Percentiles rank a stretch among this genome's conserved stretches.
phyloP scores from a whole-genome alignment of 2,329 filamentous ascomycete genomes.

The Colletotrichum costaricense region DNA sequence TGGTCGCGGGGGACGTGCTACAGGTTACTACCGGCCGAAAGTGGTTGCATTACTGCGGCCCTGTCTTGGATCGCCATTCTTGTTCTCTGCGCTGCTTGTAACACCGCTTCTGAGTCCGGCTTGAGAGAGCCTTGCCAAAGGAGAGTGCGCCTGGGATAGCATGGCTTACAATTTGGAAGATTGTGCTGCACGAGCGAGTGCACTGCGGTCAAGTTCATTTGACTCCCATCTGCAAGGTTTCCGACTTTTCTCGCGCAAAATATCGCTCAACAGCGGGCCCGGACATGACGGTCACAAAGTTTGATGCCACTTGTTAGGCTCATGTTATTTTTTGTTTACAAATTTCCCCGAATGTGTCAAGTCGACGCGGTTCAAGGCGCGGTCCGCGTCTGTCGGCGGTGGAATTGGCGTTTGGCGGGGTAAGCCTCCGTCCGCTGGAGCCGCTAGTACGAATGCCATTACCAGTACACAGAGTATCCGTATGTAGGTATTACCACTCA shows the following conservation, averaged over 20 bases:
- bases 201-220: neutral
- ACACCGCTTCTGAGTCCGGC: neutral
- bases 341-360: conserved; percentile 20
- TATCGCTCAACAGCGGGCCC: neutral
- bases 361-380: conserved; percentile 20
- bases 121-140: neutral
- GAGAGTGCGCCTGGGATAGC: neutral
- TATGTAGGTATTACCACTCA: too few species aligned
- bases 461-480: too few species aligned
- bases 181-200: conserved; percentile 6
- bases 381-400: neutral
- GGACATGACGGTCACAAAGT: neutral
- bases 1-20: conserved; percentile 13
- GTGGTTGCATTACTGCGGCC: conserved; percentile 10
- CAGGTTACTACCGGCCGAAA: conserved; percentile 15
- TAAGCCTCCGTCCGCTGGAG: neutral
- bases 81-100: neutral
- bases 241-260: neutral
- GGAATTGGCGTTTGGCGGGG: conserved; percentile 19
- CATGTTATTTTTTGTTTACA: conserved; percentile 27
- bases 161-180: neutral
- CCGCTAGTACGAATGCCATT: neutral
- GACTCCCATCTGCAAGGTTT: neutral
- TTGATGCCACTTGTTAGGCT: neutral
- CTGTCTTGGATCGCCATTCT: conserved; percentile 8